Conservation (phyloP, 1,284 basidiomycete species). For the Pholiota adiposa region DNA sequence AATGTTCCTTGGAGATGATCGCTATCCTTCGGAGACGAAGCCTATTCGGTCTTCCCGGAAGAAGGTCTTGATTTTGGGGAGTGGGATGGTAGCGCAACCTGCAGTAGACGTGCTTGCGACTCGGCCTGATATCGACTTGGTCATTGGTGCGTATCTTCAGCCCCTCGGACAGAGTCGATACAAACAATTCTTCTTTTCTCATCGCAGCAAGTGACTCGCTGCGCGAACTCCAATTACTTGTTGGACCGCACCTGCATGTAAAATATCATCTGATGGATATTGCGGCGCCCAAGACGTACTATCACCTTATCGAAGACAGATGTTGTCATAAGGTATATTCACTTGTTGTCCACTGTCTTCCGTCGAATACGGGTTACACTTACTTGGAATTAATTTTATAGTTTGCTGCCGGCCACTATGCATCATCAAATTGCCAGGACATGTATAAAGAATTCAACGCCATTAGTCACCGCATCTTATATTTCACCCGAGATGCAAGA, state of each 20-base stretch:
- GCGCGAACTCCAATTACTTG: conserved; percentile 62
- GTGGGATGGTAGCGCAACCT: conserved; percentile 91
- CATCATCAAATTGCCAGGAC: conserved; percentile 79
- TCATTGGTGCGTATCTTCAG: conserved; percentile 66
- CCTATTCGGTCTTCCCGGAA: conserved; percentile 35
- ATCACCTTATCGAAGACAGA: conserved; percentile 54
- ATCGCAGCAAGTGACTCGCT: conserved; percentile 73
- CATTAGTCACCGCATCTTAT: conserved; percentile 94
- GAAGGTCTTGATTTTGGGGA: conserved; percentile 82
- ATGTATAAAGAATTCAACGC: conserved; percentile 76
- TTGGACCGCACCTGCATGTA: conserved; percentile 59
- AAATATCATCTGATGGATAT: conserved; percentile 69
- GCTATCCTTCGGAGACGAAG: background rate
- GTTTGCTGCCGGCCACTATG: conserved; percentile 80
- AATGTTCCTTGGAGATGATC: too few species aligned
- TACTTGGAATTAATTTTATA: conserved; percentile 32
- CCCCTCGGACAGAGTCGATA: background rate
- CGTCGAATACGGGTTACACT: background rate
- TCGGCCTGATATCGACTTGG: conserved; percentile 61
- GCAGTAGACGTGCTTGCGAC: conserved; percentile 76
- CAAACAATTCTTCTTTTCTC: conserved; percentile 30
- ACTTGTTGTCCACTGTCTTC: too few species aligned
- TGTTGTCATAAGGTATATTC: conserved; percentile 48
- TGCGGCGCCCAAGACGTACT: conserved; percentile 52
- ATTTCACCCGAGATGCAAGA: conserved; percentile 81